Evolutionary conservation across 345 rosid genomes (phyloP).

Genomic region (Crucihimalaya himalaica): DNA sequence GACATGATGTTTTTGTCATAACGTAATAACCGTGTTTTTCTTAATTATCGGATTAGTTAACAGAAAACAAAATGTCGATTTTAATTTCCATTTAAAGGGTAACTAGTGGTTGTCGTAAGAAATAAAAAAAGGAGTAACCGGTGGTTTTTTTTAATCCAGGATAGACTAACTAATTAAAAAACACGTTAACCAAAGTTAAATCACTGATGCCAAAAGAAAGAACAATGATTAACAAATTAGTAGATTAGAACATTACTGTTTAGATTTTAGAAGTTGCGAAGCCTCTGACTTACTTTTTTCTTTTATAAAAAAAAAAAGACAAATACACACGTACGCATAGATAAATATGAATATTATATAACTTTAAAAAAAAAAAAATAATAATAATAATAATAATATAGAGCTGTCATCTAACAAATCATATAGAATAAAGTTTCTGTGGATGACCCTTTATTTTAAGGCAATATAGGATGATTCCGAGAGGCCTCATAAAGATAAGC

Average conservation of each 20-base stretch:
- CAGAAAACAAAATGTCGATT: neutral
- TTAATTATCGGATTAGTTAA: neutral
- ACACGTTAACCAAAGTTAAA: neutral
- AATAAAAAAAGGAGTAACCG: too few relatives aligned
- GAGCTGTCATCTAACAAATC: constrained; percentile 5
- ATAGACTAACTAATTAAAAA: neutral
- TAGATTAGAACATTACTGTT: neutral
- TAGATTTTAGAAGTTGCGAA: constrained; percentile 21
- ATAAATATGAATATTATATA: neutral
- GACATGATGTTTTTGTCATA: constrained; percentile 41
- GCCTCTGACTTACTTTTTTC: neutral
- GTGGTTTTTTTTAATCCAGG: neutral
- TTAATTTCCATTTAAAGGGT: neutral
- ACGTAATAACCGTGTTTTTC: constrained; percentile 19
- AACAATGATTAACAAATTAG: neutral
- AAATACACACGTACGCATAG: constrained; percentile 31
- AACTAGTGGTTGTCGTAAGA: too few relatives aligned
- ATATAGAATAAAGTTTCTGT: neutral
- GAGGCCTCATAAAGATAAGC: constrained; percentile 23
- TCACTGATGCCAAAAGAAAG: neutral
- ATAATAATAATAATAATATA: neutral
- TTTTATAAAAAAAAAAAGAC: neutral
- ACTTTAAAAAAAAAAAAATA: neutral
- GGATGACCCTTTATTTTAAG: neutral
- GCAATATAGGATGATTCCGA: constrained; percentile 22